Percentiles rank a stretch among this genome's conserved stretches.
These are phyloP conservation scores for Phytophthora pluvialis DNA, from an alignment of 352 stramenopile genomes.

Conservation along the genomic window DNA sequence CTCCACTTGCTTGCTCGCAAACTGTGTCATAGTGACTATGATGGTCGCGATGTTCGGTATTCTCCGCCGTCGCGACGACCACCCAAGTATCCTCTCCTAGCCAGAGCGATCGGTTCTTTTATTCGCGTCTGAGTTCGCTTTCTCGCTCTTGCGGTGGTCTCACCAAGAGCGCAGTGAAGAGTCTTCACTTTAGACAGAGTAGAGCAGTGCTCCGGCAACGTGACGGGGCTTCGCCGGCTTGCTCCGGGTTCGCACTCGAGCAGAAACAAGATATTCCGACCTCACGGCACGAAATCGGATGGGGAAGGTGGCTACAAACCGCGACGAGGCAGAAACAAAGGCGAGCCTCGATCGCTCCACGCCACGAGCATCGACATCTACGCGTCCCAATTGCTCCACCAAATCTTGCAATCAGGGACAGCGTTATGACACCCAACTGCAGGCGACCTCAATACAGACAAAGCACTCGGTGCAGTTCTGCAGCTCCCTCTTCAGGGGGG, in stretches of 20 bases:
- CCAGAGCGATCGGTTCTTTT: conserved; percentile 31
- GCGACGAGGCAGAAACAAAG: conserved; percentile 34
- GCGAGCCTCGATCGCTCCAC: background rate
- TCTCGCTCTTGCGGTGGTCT: conserved; percentile 23
- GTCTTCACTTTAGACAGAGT: conserved; percentile 3
- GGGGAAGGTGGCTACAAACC: conserved; percentile 35
- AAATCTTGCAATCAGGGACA: conserved; percentile 13
- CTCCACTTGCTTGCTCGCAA: conserved; percentile 7
- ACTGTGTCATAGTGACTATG: background rate
- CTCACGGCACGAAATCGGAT: conserved; percentile 25
- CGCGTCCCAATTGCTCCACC: conserved; percentile 20
- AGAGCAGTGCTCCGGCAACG: conserved; percentile 14
- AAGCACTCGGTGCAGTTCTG: conserved; percentile 9
- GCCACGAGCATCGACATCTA: conserved; percentile 10
- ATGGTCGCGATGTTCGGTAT: background rate
- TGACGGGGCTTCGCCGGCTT: conserved; percentile 25
- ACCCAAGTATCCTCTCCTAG: conserved; percentile 27
- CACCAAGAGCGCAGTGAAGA: conserved; percentile 31
- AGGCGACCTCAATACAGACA: conserved; percentile 14
- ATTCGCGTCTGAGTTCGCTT: conserved; percentile 9
- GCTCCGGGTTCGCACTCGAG: conserved; percentile 23
- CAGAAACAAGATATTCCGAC: conserved; percentile 39
- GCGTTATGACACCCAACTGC: background rate
- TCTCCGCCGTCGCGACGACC: conserved; percentile 10
- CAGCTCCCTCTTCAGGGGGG: conserved; percentile 5